Conservation (phyloP, 805 yeast species). For the Metschnikowia baotianmanensis region DNA sequence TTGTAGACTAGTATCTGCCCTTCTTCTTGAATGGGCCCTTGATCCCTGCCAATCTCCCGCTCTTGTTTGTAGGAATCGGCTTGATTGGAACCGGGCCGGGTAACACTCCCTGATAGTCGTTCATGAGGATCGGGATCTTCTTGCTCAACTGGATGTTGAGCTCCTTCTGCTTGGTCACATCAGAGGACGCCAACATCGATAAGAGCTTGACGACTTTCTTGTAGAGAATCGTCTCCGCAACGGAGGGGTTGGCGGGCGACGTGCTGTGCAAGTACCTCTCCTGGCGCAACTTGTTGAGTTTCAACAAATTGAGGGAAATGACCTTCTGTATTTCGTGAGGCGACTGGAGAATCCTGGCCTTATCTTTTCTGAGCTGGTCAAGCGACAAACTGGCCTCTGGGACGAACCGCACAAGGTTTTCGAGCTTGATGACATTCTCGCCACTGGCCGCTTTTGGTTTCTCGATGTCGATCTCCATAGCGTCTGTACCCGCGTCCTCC, state of each 20-base stretch:
- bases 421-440: conserved; percentile 25
- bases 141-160: conserved; percentile 34
- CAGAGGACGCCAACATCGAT: conserved; percentile 31
- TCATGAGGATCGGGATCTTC: conserved; percentile 64
- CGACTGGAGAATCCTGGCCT: conserved; percentile 23
- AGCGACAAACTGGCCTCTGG: conserved; percentile 31
- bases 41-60: conserved; percentile 36
- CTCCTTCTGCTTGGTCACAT: conserved; percentile 25
- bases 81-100: conserved; percentile 52
- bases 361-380: conserved; percentile 26
- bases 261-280: conserved; percentile 34
- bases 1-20: too few relatives aligned
- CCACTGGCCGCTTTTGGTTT: background rate
- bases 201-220: conserved; percentile 29
- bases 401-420: conserved; percentile 34
- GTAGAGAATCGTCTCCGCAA: conserved; percentile 28
- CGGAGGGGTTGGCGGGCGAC: conserved; percentile 25
- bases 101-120: conserved; percentile 73
- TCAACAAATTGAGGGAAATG: conserved; percentile 33
- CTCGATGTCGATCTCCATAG: conserved; percentile 5
- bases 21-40: conserved; percentile 41
- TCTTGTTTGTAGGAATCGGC: conserved; percentile 15
- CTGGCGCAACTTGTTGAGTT: conserved; percentile 40
- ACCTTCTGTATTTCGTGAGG: conserved; percentile 33
- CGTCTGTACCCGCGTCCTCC: background rate